Evolutionary conservation across 2,329 filamentous ascomycete genomes (phyloP).

Genomic region (Sclerotinia spermophila): DNA sequence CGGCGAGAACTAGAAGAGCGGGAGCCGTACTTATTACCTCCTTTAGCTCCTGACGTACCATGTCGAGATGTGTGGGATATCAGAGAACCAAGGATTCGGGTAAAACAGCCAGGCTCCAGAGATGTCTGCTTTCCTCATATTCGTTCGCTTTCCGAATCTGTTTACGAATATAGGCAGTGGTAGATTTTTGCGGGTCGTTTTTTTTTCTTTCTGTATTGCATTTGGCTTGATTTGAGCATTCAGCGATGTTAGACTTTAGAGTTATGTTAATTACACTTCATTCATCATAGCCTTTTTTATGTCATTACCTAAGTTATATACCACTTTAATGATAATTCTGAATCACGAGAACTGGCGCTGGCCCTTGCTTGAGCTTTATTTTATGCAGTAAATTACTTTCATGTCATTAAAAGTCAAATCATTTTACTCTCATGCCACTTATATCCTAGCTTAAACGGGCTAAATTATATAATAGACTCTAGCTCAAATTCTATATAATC

Average conservation of each 20-base stretch:
- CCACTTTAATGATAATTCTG: neutral
- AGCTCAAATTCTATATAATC: too few relatives aligned
- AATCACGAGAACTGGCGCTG: neutral
- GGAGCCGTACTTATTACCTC: neutral
- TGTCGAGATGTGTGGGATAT: neutral
- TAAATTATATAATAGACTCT: too few relatives aligned
- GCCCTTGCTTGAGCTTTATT: neutral
- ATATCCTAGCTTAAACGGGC: too few relatives aligned
- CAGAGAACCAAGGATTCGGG: constrained; percentile 4
- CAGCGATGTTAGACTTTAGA: neutral
- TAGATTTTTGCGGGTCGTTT: neutral
- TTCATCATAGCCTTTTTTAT: neutral
- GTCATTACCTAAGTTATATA: neutral
- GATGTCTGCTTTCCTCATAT: constrained; percentile 4
- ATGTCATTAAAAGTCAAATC: too few relatives aligned
- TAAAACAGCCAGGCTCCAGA: constrained; percentile 2
- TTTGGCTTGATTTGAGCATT: neutral
- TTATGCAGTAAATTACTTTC: too few relatives aligned
- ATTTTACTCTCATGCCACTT: too few relatives aligned
- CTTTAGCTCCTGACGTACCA: neutral
- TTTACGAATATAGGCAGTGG: constrained; percentile 17
- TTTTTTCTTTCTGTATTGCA: neutral
- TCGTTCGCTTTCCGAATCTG: constrained; percentile 6
- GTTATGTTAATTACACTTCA: neutral
- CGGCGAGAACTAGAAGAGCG: neutral